Evolutionary conservation across 2,329 filamentous ascomycete genomes (phyloP), one percentile per base, ranked within the genome.

Genomic region (Aureobasidium uvarum): DNA sequence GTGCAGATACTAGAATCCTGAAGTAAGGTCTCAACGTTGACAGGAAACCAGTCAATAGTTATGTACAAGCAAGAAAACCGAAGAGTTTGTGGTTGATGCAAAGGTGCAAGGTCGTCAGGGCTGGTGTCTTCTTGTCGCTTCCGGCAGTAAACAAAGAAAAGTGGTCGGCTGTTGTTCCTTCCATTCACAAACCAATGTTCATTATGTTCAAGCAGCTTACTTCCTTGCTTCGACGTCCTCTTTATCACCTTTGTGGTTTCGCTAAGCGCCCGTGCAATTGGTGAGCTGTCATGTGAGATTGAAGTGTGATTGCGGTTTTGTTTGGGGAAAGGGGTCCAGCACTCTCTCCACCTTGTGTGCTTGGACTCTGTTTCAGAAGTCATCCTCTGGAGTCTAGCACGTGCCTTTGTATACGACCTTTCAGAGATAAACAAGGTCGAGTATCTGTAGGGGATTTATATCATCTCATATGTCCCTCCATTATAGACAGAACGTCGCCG

Each of bases 131-230:
- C 33, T 46, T 39, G 23, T 33, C 36, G 59, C 46, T 62, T 62
- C 59, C 59, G 46, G 50, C 23, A 33, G 46, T 62, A 52, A 36
- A 62, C 59, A 62, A 62, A 62, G 59, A 62, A 33, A 51, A 41
- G 46, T 43, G 16, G 10, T 28, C 16, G 33, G 11, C 56, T 11
- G 16, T 20, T 39, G 51, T 54, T 38, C 6, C 20, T 36, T 14
- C 23, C 36, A 13, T 52, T 20, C 31, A 46, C 46, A 23, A 62
- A 10, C n/a, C 18, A 6, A 8, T 25, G 38, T 51, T 43, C 46
- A 28, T 62, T 52, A 11, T 62, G 7, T 23, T 45, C 25, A 11
- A 14, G 18, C 20, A 2, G 11, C 8, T 28, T 55, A 14, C 11
- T 18, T 25, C 23, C 54, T 59, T 48, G 31, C 18, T 58, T 18